Evolutionary conservation across 176 grass and related monocot genomes (phyloP), one percentile per base, ranked within the genome.

Genomic region (Lolium rigidum): DNA sequence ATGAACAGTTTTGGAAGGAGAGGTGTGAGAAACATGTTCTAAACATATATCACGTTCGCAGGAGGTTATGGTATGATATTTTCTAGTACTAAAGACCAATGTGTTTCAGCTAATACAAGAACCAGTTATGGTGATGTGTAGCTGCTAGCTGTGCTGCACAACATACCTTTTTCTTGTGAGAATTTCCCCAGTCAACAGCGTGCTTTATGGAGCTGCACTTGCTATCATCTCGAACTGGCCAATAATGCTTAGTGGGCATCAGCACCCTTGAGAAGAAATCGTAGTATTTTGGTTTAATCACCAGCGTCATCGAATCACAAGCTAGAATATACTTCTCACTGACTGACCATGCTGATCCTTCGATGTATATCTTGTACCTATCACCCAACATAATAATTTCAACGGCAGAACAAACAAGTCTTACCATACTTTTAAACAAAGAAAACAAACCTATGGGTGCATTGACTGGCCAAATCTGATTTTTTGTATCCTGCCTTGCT

Each of bases 261-360:
- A 96, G 60, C 11, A 88, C 82, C 56, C 97, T 90, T 17, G 92
- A 87, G 70, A 87, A 99, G 80, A 99, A 99, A 83, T 99, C 97
- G 25, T 96, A 91, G 76, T 91, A 99, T 52, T 84, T 96, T 13
- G 97, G 90, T 80, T 64, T 91, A 82, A 99, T 74, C 70, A 96
- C 79, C 64, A 99, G 84, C 22, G 92, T 88, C 88, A 96, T 88
- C 2, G 94, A 99, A 89, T 96, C 83, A 4, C 97, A 99, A 52
- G 97, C 97, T 70, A 99, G 84, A 88, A 99, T 96, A 80, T 99
- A 99, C 70, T 96, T 99, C 84, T 99, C 90, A 79, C 97, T 99
- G 55, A 99, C 90, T 16, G 97, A 99, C 94, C 97, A 99, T 49
- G 92, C 94, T 41, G 85, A 90, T 47, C 97, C 97, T 82, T 99